A percentile compares a stretch with the other conserved stretches of the same genome.
These are phyloP conservation scores for Vitis cinerea DNA, from an alignment of 164 flowering plant genomes.

Conservation along the genomic window DNA sequence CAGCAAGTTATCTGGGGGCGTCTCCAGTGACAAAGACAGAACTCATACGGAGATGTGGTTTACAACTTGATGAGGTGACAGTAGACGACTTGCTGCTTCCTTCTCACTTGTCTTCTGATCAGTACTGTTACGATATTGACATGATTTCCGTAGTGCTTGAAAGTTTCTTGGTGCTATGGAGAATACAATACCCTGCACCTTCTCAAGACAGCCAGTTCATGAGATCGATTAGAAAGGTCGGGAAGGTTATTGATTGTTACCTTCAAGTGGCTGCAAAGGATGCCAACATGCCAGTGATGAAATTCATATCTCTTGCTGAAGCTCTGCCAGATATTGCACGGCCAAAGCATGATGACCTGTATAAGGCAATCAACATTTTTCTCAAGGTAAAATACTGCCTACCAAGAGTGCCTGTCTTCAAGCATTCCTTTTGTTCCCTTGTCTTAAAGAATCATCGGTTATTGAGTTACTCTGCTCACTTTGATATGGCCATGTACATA, in stretches of 20 bases:
- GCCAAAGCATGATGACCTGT: slow-evolving; percentile 69
- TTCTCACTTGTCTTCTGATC: slow-evolving; percentile 28
- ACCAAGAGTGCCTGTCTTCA: neutral
- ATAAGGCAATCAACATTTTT: slow-evolving; percentile 76
- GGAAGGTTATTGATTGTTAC: slow-evolving; percentile 70
- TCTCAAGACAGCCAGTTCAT: slow-evolving; percentile 25
- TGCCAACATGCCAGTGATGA: slow-evolving; percentile 46
- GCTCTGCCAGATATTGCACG: slow-evolving; percentile 65
- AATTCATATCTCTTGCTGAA: slow-evolving; percentile 60
- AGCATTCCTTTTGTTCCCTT: too few relatives aligned
- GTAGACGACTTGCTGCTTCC: slow-evolving; percentile 57
- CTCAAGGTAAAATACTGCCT: slow-evolving; percentile 55
- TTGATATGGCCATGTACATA: neutral
- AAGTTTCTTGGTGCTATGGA: slow-evolving; percentile 53
- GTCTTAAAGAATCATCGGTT: too few relatives aligned
- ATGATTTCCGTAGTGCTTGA: slow-evolving; percentile 54
- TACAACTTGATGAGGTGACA: slow-evolving; percentile 70
- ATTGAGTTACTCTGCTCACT: neutral
- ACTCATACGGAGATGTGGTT: slow-evolving; percentile 54
- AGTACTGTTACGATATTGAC: slow-evolving; percentile 48
- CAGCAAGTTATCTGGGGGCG: slow-evolving; percentile 46
- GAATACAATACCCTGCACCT: slow-evolving; percentile 28
- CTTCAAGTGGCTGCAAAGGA: slow-evolving; percentile 70
- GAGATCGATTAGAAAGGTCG: slow-evolving; percentile 46
- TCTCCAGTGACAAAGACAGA: slow-evolving; percentile 61